Conservation (phyloP, 371 early-diverging fungal genomes). For the Blastocladiella emersonii region DNA sequence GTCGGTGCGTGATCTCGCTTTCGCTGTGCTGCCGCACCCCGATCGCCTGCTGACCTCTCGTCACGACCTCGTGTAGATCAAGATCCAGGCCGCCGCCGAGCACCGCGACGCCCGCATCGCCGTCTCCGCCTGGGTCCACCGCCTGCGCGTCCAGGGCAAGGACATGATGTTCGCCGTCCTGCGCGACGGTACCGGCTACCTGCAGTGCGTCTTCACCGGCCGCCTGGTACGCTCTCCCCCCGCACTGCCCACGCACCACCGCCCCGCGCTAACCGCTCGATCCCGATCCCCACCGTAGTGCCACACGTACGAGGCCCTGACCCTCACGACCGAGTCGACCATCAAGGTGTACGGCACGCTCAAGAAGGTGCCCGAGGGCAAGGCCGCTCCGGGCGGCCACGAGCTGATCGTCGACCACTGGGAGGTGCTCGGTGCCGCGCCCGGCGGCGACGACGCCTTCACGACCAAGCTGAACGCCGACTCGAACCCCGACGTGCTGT, state of each 20-base stretch:
- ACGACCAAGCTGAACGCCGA: constrained; percentile 78
- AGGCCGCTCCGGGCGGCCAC: constrained; percentile 89
- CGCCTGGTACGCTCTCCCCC: constrained; percentile 42
- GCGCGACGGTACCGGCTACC: constrained; percentile 86
- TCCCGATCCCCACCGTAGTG: constrained; percentile 38
- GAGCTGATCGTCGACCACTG: constrained; percentile 93
- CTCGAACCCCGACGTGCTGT: constrained; percentile 73
- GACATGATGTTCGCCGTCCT: constrained; percentile 89
- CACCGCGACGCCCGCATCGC: constrained; percentile 64
- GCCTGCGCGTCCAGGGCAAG: constrained; percentile 88
- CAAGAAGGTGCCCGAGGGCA: constrained; percentile 80
- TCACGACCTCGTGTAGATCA: constrained; percentile 41
- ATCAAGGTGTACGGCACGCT: constrained; percentile 76
- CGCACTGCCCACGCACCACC: background rate
- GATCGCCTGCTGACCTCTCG: background rate
- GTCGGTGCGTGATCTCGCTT: constrained; percentile 25
- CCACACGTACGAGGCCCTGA: constrained; percentile 86
- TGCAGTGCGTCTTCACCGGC: constrained; percentile 87
- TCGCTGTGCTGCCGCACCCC: background rate
- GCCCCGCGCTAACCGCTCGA: background rate
- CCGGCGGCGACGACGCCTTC: constrained; percentile 88
- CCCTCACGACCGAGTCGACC: constrained; percentile 83
- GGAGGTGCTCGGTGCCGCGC: constrained; percentile 85
- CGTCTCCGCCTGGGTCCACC: constrained; percentile 93
- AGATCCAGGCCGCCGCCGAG: constrained; percentile 49